A percentile compares a stretch with the other conserved stretches of the same genome.
These are phyloP conservation scores for Alnus glutinosa DNA, from an alignment of 306 rosid species.

Conservation along the genomic window DNA sequence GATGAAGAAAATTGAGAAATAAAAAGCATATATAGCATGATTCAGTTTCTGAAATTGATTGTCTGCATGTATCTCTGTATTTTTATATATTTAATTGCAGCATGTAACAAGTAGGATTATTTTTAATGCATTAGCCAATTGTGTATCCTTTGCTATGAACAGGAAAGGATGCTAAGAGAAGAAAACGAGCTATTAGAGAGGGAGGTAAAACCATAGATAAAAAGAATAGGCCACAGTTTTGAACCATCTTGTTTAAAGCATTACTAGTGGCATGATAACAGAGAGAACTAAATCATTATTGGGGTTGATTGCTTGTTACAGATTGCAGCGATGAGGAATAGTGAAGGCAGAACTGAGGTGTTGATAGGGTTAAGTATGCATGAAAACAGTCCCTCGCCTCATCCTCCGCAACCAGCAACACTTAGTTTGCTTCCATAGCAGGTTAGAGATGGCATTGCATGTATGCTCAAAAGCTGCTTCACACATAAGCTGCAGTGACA, in stretches of 20 bases:
- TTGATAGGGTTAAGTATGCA: neutral
- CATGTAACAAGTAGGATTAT: neutral
- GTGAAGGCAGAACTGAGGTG: neutral
- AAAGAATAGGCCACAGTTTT: neutral
- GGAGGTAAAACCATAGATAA: constrained; percentile 13
- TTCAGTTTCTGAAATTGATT: neutral
- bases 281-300: neutral
- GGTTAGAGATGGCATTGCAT: neutral
- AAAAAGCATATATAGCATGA: neutral
- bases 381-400: no score
- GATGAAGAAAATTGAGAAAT: neutral
- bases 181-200: constrained; percentile 18
- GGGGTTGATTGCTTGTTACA: constrained; percentile 14
- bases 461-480: neutral
- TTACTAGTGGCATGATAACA: neutral
- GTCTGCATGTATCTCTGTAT: neutral
- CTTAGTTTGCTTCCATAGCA: constrained; percentile 6
- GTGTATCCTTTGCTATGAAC: neutral
- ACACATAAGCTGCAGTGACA: neutral
- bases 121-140: neutral
- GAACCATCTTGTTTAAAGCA: neutral
- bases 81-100: neutral
- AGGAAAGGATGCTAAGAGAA: constrained; percentile 20
- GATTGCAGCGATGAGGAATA: constrained; percentile 20
- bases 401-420: neutral